Base-by-base conservation (phyloP, 768 basidiomycete species). In the Podaxis carcinomalis region DNA sequence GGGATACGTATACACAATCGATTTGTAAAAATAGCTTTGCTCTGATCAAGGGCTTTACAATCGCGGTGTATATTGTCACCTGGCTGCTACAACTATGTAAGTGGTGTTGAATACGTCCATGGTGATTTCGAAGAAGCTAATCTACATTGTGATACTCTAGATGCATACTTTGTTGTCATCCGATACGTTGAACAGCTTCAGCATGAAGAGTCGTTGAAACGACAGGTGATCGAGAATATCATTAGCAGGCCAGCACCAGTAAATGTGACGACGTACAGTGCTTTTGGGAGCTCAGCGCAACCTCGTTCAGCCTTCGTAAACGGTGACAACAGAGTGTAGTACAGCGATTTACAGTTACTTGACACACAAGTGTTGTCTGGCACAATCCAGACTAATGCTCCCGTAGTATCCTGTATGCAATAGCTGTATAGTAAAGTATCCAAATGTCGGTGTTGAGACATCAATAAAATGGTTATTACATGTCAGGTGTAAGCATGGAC, bases 51-150 rank as follows among this genome's bases (percentile, higher is more conserved):
- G 75, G 73, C 47, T 57, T 82, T 13, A 67, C 77, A 54, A 72
- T 85, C 42, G 77, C 72, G 23, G 61, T 81, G 55, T 82, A 81
- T 65, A 71, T 81, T 42, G 25, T 84, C 19, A 75, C 79, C 57
- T 85, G 84, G 83, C 66, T 84, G 52, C 63, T 85, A 58, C 75
- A 81, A 64, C 75, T 86, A 47, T 85, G 85, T 86, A 63, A 56
- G 83, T 79, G 9, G 4, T 27, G 56, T 49, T 56, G 49, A 27
- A 42, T 49, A 27, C 72, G n/a, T 13, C 11, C 52, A 37, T 32
- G 36, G 14, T 21, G 35, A 11, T 42, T 16, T 39, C 32, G 44
- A 47, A 35, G 4, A 35, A 46, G 40, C 47, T 39, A 9, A 57
- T 62, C 23, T 60, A 54, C 14, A 59, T 35, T 42, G 42, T 59